Base-by-base conservation (phyloP, 1,139 yeast genomes). In the Blastobotrys indianensis region DNA sequence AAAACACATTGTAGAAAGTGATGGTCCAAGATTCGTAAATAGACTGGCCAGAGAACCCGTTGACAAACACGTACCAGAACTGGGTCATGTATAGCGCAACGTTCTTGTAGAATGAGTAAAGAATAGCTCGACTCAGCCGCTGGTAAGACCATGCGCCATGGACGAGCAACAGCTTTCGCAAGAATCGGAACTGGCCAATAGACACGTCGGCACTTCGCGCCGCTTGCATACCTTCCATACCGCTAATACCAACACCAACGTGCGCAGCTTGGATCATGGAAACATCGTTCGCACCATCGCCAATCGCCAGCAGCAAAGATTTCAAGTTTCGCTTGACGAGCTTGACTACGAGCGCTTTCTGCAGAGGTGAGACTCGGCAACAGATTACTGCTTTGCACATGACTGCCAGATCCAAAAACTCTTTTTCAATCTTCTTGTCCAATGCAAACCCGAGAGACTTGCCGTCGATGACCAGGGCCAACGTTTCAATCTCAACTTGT, bases 191-290 rank as follows among this genome's bases (percentile, higher is more conserved):
- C 64, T 94, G 98, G 0, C 97, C 98, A 66, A 94, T 87, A 1
- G 97, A 90, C 50, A 92, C 80, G 72, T 94, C 99, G 0, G 99
- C 98, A 65, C 94, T 82, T 65, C 98, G 76, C 0, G 98, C 97
- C 7, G 98, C 98, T 66, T 94, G 99, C 88, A 90, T 90, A 57
- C 99, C 99, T 69, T 94, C 98, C 86, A 87, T 85, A 57, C 99
- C 99, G 60, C 94, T 86, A 55, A 92, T 92, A 62, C 99, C 99
- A 39, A 92, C 94, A 51, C 99, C 99, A 43, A 92, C 95, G 65
- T 92, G 96, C 0, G 98, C 98, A 11, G 97, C 97, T 66, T 92
- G 98, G 56, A 92, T 92, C 99, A 92, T 92, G 38, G 95, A 85
- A 29, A 92, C 98, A 69, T 92, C 99, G 62, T 92, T 92, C 3